A percentile compares a stretch with the other conserved stretches of the same genome.
Evolutionary conservation across 140 eudicot species (phyloP).

Genomic region (Ambrosia hybrid): DNA sequence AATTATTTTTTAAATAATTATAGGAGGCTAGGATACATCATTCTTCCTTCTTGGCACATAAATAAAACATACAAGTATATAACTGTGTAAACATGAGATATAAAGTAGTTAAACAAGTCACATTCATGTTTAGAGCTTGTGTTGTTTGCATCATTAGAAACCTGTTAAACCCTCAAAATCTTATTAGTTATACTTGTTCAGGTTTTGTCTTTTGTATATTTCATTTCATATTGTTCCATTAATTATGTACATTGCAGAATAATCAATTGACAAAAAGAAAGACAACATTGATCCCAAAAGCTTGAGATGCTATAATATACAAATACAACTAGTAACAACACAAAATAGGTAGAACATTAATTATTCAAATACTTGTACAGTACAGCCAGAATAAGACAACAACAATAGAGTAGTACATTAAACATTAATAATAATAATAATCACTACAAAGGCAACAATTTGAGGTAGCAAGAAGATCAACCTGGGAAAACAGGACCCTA

Average conservation of each 20-base stretch:
- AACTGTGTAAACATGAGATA: too few species aligned
- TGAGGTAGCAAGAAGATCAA: conserved; percentile 33
- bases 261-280: background rate
- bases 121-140: too few species aligned
- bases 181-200: too few species aligned
- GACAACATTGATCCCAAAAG: conserved; percentile 11
- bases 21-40: too few species aligned
- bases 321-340: conserved; percentile 12
- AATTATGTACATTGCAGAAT: background rate
- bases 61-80: too few species aligned
- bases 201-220: too few species aligned
- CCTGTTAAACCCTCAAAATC: too few species aligned
- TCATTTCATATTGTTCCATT: background rate
- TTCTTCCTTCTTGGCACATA: too few species aligned
- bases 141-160: too few species aligned
- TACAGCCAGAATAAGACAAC: conserved; percentile 15
- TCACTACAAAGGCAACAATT: conserved; percentile 27
- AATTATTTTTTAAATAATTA: too few species aligned
- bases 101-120: too few species aligned
- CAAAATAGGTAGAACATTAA: conserved; percentile 8
- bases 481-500: conserved; percentile 39
- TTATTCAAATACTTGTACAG: conserved; percentile 10
- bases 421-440: conserved; percentile 15
- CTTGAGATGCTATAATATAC: conserved; percentile 7
- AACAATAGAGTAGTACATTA: conserved; percentile 13